These are phyloP conservation scores for Fusarium abutilonis DNA, from an alignment of 2,329 filamentous ascomycete species.

Conservation along the genomic window DNA sequence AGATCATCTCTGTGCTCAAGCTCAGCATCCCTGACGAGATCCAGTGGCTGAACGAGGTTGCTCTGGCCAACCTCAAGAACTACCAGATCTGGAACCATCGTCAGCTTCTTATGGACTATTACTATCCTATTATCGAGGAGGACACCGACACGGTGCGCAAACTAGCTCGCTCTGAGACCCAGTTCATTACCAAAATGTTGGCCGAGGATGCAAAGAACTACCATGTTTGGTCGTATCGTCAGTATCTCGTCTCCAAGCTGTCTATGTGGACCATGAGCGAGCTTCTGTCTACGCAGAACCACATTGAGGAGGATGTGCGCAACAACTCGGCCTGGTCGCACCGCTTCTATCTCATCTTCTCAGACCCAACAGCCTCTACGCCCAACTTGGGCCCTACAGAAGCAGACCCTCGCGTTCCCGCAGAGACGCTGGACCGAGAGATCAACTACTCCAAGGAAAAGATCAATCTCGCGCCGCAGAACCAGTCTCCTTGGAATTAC, in stretches of 20 bases:
- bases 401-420: slow-evolving; percentile 66
- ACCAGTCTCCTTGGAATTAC: slow-evolving; percentile 95
- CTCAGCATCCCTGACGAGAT: slow-evolving; percentile 77
- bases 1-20: slow-evolving; percentile 74
- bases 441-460: slow-evolving; percentile 77
- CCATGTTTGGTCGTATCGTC: slow-evolving; percentile 96
- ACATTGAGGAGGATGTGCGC: slow-evolving; percentile 82
- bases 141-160: slow-evolving; percentile 63
- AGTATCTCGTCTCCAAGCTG: slow-evolving; percentile 72
- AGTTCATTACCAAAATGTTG: slow-evolving; percentile 84
- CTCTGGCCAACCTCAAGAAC: slow-evolving; percentile 89
- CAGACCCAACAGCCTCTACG: slow-evolving; percentile 63
- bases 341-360: slow-evolving; percentile 91
- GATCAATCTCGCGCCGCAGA: slow-evolving; percentile 85
- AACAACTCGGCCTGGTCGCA: slow-evolving; percentile 99
- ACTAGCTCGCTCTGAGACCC: slow-evolving; percentile 72
- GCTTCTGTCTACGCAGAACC: slow-evolving; percentile 73
- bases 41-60: slow-evolving; percentile 84
- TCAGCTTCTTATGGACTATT: slow-evolving; percentile 70
- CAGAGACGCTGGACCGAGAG: slow-evolving; percentile 76
- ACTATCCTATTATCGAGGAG: slow-evolving; percentile 68
- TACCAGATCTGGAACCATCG: slow-evolving; percentile 96
- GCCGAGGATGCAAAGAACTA: slow-evolving; percentile 94
- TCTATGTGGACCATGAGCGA: slow-evolving; percentile 77
- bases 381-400: slow-evolving; percentile 60